Evolutionary conservation across 2,329 filamentous ascomycete species (phyloP), one percentile per base, ranked within the genome.

Genomic region (Stemphylium lycopersici): DNA sequence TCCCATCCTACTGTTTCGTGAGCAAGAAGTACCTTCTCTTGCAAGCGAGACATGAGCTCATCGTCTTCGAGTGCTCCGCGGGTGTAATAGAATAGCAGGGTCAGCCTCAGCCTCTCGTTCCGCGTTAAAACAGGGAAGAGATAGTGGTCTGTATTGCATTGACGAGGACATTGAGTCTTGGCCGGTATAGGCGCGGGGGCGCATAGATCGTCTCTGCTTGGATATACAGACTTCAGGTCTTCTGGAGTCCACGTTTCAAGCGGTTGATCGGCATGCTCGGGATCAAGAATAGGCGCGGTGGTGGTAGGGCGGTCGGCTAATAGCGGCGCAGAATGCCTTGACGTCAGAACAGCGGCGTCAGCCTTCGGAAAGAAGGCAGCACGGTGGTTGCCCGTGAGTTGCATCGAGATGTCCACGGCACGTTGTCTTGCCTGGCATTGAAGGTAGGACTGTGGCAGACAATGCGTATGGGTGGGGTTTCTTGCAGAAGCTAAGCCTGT

Each of bases 71-170:
- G 59, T 7, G 79, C 66, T 3, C 72, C 73, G 24, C 69, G 68
- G 1, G 78, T 78, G 31, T 80, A 79, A 50, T 81, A 81, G 71
- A 76, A 81, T 0, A 79, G 61, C 60, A 74, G 69, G 2, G 75
- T 76, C 38, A 77, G 59, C 24, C 75, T 70, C 5, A 76, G 48
- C 20, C 72, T 64, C 55, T 77, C 75, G 44, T 77, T 76, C 16
- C 61, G 66, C 2, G 73, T 66, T 36, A 77, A 59, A 1, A 66
- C 57, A 10, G 75, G 74, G 36, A 69, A 73, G 6, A 77, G 61
- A 52, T 77, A 77, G 20, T 47, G 53, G 44, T 71, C 67, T 13
- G 53, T n/a, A 37, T 42, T 32, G 34, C 58, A 62, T 24, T 29
- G 32, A 46, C 26, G 26, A 12, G 58, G 42, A 16, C 53, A 53